phyloP scores from a whole-genome alignment of 345 rosid genomes.

The Citrus australasica region DNA sequence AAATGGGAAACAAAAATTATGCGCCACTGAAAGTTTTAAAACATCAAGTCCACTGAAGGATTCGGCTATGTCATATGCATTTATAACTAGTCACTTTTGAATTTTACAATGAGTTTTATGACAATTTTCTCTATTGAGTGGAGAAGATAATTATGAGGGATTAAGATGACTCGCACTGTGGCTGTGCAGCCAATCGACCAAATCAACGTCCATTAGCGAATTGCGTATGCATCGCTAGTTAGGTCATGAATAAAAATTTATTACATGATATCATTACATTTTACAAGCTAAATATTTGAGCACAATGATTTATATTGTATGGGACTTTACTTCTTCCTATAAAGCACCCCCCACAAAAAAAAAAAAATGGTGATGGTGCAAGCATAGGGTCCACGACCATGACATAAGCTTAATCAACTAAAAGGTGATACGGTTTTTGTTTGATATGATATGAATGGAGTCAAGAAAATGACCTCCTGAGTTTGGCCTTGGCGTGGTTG shows the following conservation, averaged over 20 bases:
- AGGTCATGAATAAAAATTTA: background rate
- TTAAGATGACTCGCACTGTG: background rate
- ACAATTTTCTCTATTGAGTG: too few relatives aligned
- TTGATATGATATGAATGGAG: background rate
- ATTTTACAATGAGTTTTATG: too few relatives aligned
- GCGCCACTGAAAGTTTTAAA: background rate
- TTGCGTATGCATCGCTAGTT: background rate
- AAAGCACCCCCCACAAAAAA: background rate
- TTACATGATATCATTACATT: too few relatives aligned
- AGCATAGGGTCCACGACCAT: background rate
- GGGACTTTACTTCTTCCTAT: background rate
- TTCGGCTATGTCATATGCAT: background rate
- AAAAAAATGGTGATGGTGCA: background rate
- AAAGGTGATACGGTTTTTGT: background rate
- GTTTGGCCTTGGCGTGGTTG: constrained; percentile 5
- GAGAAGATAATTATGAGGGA: too few relatives aligned
- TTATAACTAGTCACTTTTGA: background rate
- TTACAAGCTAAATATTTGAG: background rate
- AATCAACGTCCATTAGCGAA: background rate
- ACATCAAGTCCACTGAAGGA: background rate
- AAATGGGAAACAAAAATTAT: background rate
- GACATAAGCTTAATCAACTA: background rate
- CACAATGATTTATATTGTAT: background rate
- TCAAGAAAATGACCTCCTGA: background rate
- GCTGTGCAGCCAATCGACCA: background rate